Evolutionary conservation across 1,139 yeast species (phyloP).

Genomic region (Pichia sp.): DNA sequence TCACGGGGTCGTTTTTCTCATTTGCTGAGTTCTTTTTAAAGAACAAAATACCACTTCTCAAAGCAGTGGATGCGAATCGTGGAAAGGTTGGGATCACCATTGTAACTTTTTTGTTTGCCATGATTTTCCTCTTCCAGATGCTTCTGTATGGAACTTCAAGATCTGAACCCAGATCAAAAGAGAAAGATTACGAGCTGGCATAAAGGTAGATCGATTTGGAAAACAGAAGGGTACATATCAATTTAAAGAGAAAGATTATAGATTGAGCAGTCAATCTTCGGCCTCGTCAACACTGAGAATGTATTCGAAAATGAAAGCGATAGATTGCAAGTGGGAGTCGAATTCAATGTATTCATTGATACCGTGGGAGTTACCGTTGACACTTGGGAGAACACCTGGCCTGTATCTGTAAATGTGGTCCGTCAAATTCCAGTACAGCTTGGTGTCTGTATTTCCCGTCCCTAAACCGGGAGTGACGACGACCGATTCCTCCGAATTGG

Average conservation of each 20-base stretch:
- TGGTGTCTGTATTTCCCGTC: conserved; percentile 83
- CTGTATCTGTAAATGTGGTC: conserved; percentile 64
- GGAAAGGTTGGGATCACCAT: conserved; percentile 38
- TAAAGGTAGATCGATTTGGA: conserved; percentile 1
- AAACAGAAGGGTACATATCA: not conserved
- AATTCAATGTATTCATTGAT: conserved; percentile 55
- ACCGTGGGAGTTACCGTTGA: conserved; percentile 42
- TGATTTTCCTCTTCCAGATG: conserved; percentile 33
- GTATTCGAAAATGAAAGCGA: conserved; percentile 48
- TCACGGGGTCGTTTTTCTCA: conserved; percentile 52
- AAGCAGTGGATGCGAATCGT: conserved; percentile 32
- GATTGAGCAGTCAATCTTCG: conserved; percentile 8
- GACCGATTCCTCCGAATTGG: conserved; percentile 40
- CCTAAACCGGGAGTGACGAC: conserved; percentile 63
- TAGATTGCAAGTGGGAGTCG: conserved; percentile 51
- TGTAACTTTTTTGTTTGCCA: conserved; percentile 36
- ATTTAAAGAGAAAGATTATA: not conserved
- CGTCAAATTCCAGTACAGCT: conserved; percentile 72
- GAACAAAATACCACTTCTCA: conserved; percentile 22
- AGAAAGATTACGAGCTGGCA: conserved; percentile 1
- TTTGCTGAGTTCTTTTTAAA: conserved; percentile 43
- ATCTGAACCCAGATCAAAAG: conserved; percentile 2
- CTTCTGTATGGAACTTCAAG: conserved; percentile 20
- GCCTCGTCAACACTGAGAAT: conserved; percentile 20
- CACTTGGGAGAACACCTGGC: conserved; percentile 35